Evolutionary conservation across 306 rosid species (phyloP).

Genomic region (barrel medic (Medicago truncatula)): DNA sequence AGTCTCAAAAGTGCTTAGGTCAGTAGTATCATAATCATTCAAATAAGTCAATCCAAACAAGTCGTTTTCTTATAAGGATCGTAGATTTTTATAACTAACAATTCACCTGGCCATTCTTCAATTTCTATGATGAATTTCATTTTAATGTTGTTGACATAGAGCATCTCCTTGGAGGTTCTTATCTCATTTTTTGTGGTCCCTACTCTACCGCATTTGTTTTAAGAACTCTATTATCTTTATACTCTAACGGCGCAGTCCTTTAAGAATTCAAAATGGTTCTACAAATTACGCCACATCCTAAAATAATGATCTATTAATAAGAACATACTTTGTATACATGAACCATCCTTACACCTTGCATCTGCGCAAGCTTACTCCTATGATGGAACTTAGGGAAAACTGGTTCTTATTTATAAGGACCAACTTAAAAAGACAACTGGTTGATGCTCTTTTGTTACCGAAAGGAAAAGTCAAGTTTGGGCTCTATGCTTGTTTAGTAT

Average conservation of each 20-base stretch:
- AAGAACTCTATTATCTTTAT: neutral
- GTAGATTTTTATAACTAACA: constrained; percentile 12
- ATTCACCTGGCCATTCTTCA: neutral
- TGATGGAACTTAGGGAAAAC: neutral
- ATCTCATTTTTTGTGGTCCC: neutral
- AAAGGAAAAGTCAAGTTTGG: neutral
- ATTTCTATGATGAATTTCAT: neutral
- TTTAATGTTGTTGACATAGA: constrained; percentile 14
- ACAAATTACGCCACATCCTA: neutral
- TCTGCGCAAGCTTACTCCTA: neutral
- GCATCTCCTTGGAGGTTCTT: neutral
- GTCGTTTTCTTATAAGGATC: neutral
- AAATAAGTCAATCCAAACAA: too few species aligned
- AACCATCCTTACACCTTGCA: neutral
- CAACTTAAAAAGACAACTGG: neutral
- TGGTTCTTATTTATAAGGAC: neutral
- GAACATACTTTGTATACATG: neutral
- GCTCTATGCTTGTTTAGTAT: constrained; percentile 6
- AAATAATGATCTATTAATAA: neutral
- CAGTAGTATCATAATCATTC: too few species aligned
- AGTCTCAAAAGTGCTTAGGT: too few species aligned
- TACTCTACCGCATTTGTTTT: neutral
- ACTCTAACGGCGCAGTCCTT: neutral
- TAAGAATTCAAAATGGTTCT: neutral
- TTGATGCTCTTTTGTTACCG: neutral